Base-by-base conservation (phyloP, 441 rosid species). In the Croton laevigatus region DNA sequence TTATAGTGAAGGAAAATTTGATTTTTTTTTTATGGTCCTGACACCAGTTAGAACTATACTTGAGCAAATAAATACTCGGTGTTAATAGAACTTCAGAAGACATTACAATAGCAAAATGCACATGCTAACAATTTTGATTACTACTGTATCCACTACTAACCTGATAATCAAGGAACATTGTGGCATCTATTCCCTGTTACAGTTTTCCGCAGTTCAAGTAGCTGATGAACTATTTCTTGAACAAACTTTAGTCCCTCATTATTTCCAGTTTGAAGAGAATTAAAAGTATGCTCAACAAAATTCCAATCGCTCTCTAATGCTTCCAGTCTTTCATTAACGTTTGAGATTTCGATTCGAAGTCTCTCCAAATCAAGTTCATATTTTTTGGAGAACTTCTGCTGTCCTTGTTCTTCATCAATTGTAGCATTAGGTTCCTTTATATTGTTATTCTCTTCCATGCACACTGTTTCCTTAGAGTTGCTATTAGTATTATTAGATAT, bases 281-380 rank as follows among this genome's bases (percentile, higher is more conserved):
- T 82, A 65, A 81, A 62, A 46, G 84, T 70, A 69, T 71, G 82
- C 76, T 78, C 82, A 10, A 85, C 73, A 70, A 85, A 71, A 60
- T 70, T 72, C 75, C 74, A 72, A 65, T 88, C 84, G 52, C 76
- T 59, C 82, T 85, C 84, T 20, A 86, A 88, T 55, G 86, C 71
- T 73, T 86, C 88, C 74, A 87, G 70, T 73, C 85, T 80, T 66
- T 80, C 86, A 69, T 80, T 74, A 59, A 85, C 78, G 75, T 79
- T 74, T 45, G 81, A 68, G 59, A 85, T 71, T 78, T 86, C 89
- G 37, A 73, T 81, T 80, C 72, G 75, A 34, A 85, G 71, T 54
- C 77, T 59, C 45, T 69, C 76, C 73, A 79, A 62, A 76, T 78
- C 71, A 66, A 53, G 60, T 40, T 66, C 22, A n/a, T 62, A 8